Evolutionary conservation across 2,329 filamentous ascomycete genomes (phyloP).

Genomic region (Botrytis hyacinthi): DNA sequence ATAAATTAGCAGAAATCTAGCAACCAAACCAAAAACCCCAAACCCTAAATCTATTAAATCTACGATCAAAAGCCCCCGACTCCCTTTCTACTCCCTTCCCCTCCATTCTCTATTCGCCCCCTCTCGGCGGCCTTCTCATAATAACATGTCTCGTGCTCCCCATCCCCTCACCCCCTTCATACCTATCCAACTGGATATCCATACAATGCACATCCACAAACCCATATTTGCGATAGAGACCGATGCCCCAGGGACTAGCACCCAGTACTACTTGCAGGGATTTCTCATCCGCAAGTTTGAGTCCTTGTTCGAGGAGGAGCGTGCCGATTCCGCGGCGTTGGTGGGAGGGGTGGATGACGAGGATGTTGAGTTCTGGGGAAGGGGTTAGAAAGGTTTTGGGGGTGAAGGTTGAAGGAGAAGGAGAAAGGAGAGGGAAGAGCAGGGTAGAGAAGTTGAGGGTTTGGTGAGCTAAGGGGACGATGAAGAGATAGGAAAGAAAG

Average conservation of each 20-base stretch:
- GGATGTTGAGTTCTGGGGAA: slow-evolving; percentile 28
- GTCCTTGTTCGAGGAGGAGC: slow-evolving; percentile 27
- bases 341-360: slow-evolving; percentile 27
- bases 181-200: slow-evolving; percentile 31
- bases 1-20: background rate
- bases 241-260: slow-evolving; percentile 31
- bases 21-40: background rate
- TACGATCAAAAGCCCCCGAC: background rate
- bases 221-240: slow-evolving; percentile 32
- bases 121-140: slow-evolving; percentile 5
- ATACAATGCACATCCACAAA: slow-evolving; percentile 29
- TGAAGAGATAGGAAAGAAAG: too few species aligned
- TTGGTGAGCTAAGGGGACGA: background rate
- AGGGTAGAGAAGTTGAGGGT: background rate
- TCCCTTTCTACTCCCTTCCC: too few species aligned
- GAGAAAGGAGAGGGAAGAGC: background rate
- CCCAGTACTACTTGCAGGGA: slow-evolving; percentile 36
- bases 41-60: too few species aligned
- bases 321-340: slow-evolving; percentile 34
- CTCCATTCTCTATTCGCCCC: background rate
- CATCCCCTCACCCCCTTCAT: slow-evolving; percentile 28
- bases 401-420: background rate
- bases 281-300: slow-evolving; percentile 26
- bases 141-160: slow-evolving; percentile 2
- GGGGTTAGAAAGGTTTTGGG: background rate